Percentiles rank a stretch among this genome's conserved stretches.
Evolutionary conservation across 1,139 yeast species (phyloP).

Genomic region (Magnusiomyces sp.): DNA sequence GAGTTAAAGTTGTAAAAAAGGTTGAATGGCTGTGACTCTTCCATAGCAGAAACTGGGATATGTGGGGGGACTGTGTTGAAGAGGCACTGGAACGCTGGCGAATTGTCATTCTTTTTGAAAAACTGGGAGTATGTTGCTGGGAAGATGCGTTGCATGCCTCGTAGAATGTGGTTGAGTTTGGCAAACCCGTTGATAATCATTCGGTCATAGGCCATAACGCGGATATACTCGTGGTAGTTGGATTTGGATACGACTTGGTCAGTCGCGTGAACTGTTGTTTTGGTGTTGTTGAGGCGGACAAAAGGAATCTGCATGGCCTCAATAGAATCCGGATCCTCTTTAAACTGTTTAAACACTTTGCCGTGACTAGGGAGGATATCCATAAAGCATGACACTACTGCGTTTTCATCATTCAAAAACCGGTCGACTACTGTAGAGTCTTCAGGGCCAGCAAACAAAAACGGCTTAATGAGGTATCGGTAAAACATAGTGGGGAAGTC

Average conservation of each 20-base stretch:
- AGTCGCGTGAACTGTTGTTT: background rate
- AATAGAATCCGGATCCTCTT: background rate
- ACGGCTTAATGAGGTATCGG: constrained; percentile 1
- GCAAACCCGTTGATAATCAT: too few species aligned
- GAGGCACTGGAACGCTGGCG: too few species aligned
- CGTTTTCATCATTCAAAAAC: constrained; percentile 11
- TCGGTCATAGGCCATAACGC: too few species aligned
- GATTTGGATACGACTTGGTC: background rate
- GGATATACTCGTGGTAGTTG: background rate
- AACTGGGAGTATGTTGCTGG: too few species aligned
- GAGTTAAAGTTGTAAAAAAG: background rate
- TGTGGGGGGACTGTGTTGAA: too few species aligned
- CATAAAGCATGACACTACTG: constrained; percentile 6
- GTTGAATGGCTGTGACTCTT: too few species aligned
- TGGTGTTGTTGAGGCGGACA: background rate
- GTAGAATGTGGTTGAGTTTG: too few species aligned
- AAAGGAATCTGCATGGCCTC: background rate
- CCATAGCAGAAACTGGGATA: too few species aligned
- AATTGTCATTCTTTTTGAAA: too few species aligned
- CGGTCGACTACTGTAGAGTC: background rate
- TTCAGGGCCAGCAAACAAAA: background rate
- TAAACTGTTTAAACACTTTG: too few species aligned
- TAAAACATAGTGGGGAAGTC: constrained; percentile 23
- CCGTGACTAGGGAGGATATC: background rate
- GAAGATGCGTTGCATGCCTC: too few species aligned